Conservation (phyloP, 306 rosid genomes). For the Boehmeria nivea region DNA sequence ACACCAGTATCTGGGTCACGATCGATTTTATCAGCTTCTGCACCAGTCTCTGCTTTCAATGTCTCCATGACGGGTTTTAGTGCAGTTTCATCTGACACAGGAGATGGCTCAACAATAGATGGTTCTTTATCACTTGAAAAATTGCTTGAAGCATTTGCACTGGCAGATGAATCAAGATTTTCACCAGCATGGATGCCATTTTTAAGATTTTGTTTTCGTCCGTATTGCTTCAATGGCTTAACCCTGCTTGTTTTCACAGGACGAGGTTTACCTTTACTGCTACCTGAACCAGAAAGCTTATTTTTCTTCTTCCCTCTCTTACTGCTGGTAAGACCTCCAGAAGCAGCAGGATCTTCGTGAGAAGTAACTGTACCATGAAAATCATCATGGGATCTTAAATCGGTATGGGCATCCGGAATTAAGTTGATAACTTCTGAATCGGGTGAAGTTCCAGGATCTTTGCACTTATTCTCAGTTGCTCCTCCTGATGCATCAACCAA, state of each 20-base stretch:
- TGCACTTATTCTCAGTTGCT: conserved; percentile 35
- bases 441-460: conserved; percentile 96
- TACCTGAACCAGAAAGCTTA: conserved; percentile 28
- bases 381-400: conserved; percentile 47
- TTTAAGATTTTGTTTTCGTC: conserved; percentile 32
- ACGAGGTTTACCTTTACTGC: conserved; percentile 33
- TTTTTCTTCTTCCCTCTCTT: conserved; percentile 55
- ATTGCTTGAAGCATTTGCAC: conserved; percentile 42
- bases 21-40: conserved; percentile 27
- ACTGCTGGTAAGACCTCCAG: conserved; percentile 27
- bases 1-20: conserved; percentile 23
- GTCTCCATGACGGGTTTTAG: conserved; percentile 6
- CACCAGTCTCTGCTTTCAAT: conserved; percentile 26
- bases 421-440: conserved; percentile 93
- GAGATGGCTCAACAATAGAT: conserved; percentile 3
- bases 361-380: conserved; percentile 37
- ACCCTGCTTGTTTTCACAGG: conserved; percentile 33
- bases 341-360: conserved; percentile 42
- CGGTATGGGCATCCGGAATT: conserved; percentile 53
- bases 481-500: conserved; percentile 48
- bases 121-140: conserved; percentile 34
- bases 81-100: conserved; percentile 3
- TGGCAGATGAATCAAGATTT: conserved; percentile 27
- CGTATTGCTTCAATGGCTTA: conserved; percentile 49
- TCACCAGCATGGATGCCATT: conserved; percentile 29